A percentile compares a stretch with the other conserved stretches of the same genome.
These are phyloP conservation scores for Pleurotus djamor DNA, from an alignment of 768 basidiomycete species.

Conservation along the genomic window DNA sequence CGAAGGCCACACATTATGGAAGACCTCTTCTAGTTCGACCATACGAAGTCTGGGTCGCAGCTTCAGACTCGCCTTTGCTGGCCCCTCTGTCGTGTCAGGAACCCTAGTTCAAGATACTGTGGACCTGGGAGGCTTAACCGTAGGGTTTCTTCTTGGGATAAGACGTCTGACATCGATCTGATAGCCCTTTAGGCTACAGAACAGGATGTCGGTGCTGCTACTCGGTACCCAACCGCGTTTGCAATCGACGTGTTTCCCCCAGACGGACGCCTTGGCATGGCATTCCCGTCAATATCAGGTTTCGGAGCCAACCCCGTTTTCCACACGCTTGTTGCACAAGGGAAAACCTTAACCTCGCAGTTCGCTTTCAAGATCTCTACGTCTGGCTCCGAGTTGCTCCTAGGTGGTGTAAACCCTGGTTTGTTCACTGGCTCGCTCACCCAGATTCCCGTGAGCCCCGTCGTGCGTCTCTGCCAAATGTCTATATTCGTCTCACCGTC, in stretches of 20 bases:
- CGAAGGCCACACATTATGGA: conserved; percentile 32
- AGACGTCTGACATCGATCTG: background rate
- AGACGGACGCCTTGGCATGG: conserved; percentile 41
- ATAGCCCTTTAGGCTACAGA: conserved; percentile 17
- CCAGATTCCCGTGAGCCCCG: conserved; percentile 28
- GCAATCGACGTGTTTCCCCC: conserved; percentile 22
- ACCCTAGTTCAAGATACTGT: conserved; percentile 45
- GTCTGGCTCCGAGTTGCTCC: conserved; percentile 45
- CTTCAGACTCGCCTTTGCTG: conserved; percentile 44
- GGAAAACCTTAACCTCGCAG: conserved; percentile 26
- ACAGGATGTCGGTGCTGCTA: conserved; percentile 35
- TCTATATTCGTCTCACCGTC: background rate
- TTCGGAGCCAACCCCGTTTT: conserved; percentile 35
- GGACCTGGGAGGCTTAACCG: conserved; percentile 37
- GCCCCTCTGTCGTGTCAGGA: conserved; percentile 43
- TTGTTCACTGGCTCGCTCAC: conserved; percentile 45
- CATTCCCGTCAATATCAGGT: conserved; percentile 33
- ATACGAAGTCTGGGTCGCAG: conserved; percentile 23
- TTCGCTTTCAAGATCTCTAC: conserved; percentile 49
- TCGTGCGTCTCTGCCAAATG: conserved; percentile 12
- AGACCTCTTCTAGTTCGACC: conserved; percentile 33
- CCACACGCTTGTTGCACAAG: conserved; percentile 39
- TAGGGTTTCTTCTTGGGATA: conserved; percentile 8
- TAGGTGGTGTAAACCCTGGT: conserved; percentile 50
- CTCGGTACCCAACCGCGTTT: conserved; percentile 32